These are phyloP conservation scores for Knufia fluminis DNA, from an alignment of 2,329 filamentous ascomycete genomes.

Conservation along the genomic window DNA sequence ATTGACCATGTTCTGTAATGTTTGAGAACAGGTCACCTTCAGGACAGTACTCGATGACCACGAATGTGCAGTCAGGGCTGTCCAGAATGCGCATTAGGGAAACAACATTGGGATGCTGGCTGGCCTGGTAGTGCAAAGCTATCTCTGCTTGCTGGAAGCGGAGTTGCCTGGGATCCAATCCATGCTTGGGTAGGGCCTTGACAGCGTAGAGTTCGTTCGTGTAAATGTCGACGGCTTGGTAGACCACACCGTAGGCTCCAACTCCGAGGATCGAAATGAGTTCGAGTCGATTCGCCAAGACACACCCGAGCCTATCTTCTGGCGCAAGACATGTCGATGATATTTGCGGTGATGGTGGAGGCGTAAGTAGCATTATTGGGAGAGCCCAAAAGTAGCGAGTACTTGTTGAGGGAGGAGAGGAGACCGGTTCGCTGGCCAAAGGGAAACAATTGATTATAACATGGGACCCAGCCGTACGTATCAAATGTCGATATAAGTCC, in stretches of 20 bases:
- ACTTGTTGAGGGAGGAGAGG: constrained; percentile 21
- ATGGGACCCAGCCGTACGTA: constrained; percentile 21
- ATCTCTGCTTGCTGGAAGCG: constrained; percentile 92
- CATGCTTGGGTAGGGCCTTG: constrained; percentile 91
- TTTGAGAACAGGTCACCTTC: constrained; percentile 96
- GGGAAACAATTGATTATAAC: constrained; percentile 21
- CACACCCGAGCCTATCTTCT: constrained; percentile 75
- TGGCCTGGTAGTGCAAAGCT: constrained; percentile 78
- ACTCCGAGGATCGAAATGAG: constrained; percentile 79
- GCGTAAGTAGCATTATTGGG: constrained; percentile 39
- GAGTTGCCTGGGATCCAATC: constrained; percentile 76
- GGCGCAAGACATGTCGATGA: constrained; percentile 51
- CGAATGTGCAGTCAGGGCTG: constrained; percentile 83
- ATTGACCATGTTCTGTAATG: constrained; percentile 91
- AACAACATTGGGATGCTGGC: constrained; percentile 84
- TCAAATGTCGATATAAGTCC: constrained; percentile 15
- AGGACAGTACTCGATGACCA: constrained; percentile 92
- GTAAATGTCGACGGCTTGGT: constrained; percentile 75
- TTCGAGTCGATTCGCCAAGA: constrained; percentile 74
- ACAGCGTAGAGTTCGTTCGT: constrained; percentile 81
- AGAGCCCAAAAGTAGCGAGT: constrained; percentile 30
- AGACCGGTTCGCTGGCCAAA: constrained; percentile 20
- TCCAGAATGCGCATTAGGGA: constrained; percentile 91
- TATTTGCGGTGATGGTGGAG: constrained; percentile 35
- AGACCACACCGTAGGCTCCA: constrained; percentile 94